These are phyloP conservation scores for Curvularia spicifera DNA, from an alignment of 2,329 filamentous ascomycete genomes.

Conservation along the genomic window DNA sequence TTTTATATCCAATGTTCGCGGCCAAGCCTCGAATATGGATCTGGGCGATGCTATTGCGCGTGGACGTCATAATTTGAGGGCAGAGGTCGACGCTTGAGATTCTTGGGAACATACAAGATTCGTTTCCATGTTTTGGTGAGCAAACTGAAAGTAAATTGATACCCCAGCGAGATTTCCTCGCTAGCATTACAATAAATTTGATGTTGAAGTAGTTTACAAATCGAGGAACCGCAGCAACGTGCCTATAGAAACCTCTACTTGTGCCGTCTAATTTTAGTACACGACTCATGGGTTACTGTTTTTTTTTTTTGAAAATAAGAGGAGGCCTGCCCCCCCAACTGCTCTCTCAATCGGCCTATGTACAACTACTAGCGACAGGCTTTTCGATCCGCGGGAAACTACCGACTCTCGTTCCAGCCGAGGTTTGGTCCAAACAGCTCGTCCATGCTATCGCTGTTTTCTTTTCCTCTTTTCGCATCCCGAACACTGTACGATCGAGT, in stretches of 20 bases:
- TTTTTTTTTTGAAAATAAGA: neutral
- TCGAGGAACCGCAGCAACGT: neutral
- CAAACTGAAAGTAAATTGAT: conserved; percentile 15
- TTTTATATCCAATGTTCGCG: conserved; percentile 34
- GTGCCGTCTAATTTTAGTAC: neutral
- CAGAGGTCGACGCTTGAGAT: conserved; percentile 24
- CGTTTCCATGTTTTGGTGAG: neutral
- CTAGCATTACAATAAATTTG: neutral
- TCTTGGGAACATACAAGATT: neutral
- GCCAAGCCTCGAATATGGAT: conserved; percentile 34
- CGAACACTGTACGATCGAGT: conserved; percentile 19
- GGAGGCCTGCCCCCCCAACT: neutral
- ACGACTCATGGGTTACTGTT: neutral
- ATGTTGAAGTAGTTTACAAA: neutral
- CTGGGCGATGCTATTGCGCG: conserved; percentile 40
- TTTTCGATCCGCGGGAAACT: neutral
- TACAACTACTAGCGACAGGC: neutral
- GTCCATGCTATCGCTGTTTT: conserved; percentile 19
- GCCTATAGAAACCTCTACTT: neutral
- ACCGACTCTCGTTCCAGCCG: conserved; percentile 14
- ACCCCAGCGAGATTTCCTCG: conserved; percentile 7
- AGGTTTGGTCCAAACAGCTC: conserved; percentile 16
- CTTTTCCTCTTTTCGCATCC: conserved; percentile 9
- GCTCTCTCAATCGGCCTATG: neutral
- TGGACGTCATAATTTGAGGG: conserved; percentile 29